Evolutionary conservation across 805 yeast genomes (phyloP).

Genomic region (Hanseniaspora pseudoguilliermondii): DNA sequence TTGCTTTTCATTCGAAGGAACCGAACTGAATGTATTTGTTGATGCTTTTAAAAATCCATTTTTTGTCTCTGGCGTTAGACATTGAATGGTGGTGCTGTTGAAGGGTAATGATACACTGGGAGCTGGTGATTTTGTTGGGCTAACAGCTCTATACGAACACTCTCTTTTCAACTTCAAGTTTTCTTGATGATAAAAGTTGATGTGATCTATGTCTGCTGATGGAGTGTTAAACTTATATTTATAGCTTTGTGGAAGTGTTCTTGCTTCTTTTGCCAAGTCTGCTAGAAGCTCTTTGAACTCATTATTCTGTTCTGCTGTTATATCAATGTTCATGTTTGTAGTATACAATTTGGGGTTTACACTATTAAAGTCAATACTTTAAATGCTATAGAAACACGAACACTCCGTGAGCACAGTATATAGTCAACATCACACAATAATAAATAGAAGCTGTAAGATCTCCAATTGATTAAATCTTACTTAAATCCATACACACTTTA

Average conservation of each 20-base stretch:
- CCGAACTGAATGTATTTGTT: too few species aligned
- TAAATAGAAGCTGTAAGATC: too few species aligned
- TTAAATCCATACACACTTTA: not conserved
- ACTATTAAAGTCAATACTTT: too few species aligned
- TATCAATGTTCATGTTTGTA: not conserved
- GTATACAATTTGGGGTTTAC: not conserved
- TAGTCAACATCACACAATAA: too few species aligned
- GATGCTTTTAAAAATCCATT: too few species aligned
- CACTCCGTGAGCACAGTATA: too few species aligned
- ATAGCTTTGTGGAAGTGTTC: not conserved
- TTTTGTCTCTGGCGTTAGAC: too few species aligned
- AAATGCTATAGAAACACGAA: too few species aligned
- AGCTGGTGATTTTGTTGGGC: not conserved
- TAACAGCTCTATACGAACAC: not conserved
- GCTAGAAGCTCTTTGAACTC: not conserved
- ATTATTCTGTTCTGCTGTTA: not conserved
- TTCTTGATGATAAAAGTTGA: not conserved
- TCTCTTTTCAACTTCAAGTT: not conserved
- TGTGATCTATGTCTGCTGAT: not conserved
- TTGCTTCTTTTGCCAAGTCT: not conserved
- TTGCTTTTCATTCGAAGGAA: not conserved
- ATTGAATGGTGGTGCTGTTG: not conserved
- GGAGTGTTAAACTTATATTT: not conserved
- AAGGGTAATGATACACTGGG: not conserved
- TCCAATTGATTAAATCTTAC: not conserved